Base-by-base conservation (phyloP, 1,139 yeast species). In the Yamadazyma mexicana region DNA sequence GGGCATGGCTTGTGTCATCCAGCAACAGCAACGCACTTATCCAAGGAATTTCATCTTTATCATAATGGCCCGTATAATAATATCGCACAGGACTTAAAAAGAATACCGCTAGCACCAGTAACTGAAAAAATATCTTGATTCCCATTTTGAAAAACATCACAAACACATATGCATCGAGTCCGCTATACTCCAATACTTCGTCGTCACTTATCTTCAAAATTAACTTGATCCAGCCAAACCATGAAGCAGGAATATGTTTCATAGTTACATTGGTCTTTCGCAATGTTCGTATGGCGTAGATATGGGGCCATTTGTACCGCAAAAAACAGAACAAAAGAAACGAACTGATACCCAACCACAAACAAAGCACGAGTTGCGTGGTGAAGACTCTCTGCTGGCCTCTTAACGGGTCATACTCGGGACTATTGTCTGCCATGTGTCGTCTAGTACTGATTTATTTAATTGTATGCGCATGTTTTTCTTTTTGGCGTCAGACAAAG, bases 231-330 rank as follows among this genome's bases (percentile, higher is more conserved):
- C 78, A 73, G 6, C 67, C 67, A 49, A 72, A 68, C 43, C 65
- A 55, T 34, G 58, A 57, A 31, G 55, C 50, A 9, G 77, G 77
- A 27, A 72, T 54, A n/a, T 59, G 62, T 39, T 61, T 62, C 44
- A 69, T 53, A 3, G 48, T 40, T 10, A 50, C 50, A 23, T 54
- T 52, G 37, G 60, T 55, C 40, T 60, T 59, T 40, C 77, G 52
- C 29, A 73, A 51, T 7, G 77, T 70, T 44, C 78, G 49, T 14
- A 72, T 73, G n/a, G 78, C 77, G 47, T 73, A 73, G 46, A 74
- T 69, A 48, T 71, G 77, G 16, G 78, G 78, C 75, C 77, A 74
- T 49, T 67, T 59, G 38, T 65, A 66, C 39, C 78, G 58, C 41
- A 69, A 57, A 37, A 65, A 55, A 48, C 77, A 71, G 49, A 72